Conservation (phyloP, 768 basidiomycete species). For the Gymnopilus junonius region DNA sequence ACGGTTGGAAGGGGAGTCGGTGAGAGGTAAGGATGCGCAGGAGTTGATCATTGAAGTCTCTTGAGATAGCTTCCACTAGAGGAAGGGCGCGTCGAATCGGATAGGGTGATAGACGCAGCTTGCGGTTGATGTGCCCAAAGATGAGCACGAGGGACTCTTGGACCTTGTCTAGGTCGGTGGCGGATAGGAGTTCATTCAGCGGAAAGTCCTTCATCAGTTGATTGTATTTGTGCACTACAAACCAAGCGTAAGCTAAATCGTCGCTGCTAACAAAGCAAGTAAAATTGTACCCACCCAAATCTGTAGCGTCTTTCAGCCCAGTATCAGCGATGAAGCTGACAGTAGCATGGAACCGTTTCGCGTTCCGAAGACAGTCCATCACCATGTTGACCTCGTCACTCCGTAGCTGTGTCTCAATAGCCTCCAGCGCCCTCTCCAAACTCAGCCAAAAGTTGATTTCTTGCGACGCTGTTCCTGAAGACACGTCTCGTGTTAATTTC, state of each 20-base stretch:
- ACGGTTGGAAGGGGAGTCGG: constrained; percentile 91
- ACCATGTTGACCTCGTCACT: constrained; percentile 93
- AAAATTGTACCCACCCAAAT: constrained; percentile 61
- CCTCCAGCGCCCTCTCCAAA: constrained; percentile 91
- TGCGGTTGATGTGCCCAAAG: constrained; percentile 94
- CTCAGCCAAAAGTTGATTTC: constrained; percentile 99
- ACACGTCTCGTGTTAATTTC: constrained; percentile 92
- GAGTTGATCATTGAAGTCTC: constrained; percentile 96
- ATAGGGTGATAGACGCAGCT: constrained; percentile 94
- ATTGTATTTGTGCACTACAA: constrained; percentile 93
- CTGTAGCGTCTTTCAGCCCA: constrained; percentile 92
- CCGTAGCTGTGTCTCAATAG: constrained; percentile 88
- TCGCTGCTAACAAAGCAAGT: not conserved
- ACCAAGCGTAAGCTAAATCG: not conserved
- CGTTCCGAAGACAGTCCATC: constrained; percentile 92
- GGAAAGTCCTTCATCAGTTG: constrained; percentile 99
- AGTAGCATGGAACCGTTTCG: constrained; percentile 96
- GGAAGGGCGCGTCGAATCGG: constrained; percentile 95
- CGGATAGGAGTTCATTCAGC: constrained; percentile 93
- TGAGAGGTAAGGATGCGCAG: constrained; percentile 89
- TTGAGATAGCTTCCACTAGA: constrained; percentile 96
- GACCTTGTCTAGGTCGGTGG: constrained; percentile 95
- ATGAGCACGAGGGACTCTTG: constrained; percentile 87
- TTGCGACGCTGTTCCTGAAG: constrained; percentile 94
- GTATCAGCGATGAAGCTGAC: constrained; percentile 99